Conservation (phyloP, 352 stramenopile species). For the Plasmopara viticola region DNA sequence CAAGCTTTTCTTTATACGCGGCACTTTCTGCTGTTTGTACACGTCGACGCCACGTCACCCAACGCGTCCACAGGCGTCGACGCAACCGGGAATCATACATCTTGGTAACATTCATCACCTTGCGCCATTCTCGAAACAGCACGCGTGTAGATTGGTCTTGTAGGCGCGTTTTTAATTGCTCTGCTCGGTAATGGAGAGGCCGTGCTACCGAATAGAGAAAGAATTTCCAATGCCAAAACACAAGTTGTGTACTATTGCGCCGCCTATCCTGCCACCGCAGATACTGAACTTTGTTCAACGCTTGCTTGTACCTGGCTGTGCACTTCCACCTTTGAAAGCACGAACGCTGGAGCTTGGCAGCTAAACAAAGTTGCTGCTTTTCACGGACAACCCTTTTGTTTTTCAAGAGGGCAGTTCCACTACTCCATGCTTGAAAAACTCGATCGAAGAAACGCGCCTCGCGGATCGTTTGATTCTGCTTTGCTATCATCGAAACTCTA, state of each 20-base stretch:
- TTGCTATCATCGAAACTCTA: conserved; percentile 44
- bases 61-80: conserved; percentile 32
- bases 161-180: conserved; percentile 6
- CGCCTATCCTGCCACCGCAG: conserved; percentile 18
- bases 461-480: conserved; percentile 25
- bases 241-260: conserved; percentile 16
- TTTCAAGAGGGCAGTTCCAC: conserved; percentile 13
- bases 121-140: conserved; percentile 27
- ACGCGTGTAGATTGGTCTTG: conserved; percentile 2
- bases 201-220: conserved; percentile 34
- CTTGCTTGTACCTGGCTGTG: conserved; percentile 14
- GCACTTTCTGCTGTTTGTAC: conserved; percentile 19
- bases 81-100: conserved; percentile 16
- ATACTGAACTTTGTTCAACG: conserved; percentile 16
- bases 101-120: conserved; percentile 21
- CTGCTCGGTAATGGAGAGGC: conserved; percentile 16
- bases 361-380: conserved; percentile 2
- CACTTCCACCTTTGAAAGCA: conserved; percentile 30
- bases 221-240: conserved; percentile 50
- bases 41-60: conserved; percentile 17
- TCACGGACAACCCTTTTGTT: conserved; percentile 9
- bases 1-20: conserved; percentile 16
- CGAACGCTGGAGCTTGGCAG: conserved; percentile 9
- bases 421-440: conserved; percentile 37
- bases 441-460: conserved; percentile 19